A percentile compares a stretch with the other conserved stretches of the same genome.
These are phyloP conservation scores for Heritiera littoralis DNA, from an alignment of 345 rosid species.

Conservation along the genomic window DNA sequence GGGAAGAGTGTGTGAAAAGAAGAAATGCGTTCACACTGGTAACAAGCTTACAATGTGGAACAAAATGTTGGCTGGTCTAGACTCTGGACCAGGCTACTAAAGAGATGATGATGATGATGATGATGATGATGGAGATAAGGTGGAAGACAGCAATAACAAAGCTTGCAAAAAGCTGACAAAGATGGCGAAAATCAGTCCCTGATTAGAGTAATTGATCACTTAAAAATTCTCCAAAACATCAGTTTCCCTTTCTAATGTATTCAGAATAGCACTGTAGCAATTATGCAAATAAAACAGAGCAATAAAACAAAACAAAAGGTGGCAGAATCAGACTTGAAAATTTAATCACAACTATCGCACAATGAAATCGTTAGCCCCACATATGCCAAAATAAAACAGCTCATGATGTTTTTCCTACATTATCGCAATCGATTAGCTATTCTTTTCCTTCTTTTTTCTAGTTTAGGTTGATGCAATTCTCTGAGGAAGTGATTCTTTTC, in stretches of 20 bases:
- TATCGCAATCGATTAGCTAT: background rate
- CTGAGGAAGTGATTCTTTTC: background rate
- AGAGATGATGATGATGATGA: background rate
- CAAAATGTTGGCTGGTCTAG: slow-evolving; percentile 15
- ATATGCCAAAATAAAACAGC: too few species aligned
- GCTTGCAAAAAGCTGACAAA: background rate
- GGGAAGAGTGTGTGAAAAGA: background rate
- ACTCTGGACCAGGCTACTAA: slow-evolving; percentile 1
- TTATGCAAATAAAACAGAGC: too few species aligned
- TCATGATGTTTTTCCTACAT: background rate
- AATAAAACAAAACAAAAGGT: background rate
- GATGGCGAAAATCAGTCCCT: background rate
- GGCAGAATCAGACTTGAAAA: background rate
- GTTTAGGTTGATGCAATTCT: background rate
- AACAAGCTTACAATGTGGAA: background rate
- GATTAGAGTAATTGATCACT: background rate
- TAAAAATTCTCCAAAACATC: background rate
- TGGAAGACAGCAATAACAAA: background rate
- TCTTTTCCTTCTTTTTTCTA: background rate
- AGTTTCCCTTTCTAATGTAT: background rate
- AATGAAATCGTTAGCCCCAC: background rate
- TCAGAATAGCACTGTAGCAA: too few species aligned
- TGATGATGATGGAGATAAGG: background rate
- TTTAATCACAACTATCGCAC: background rate
- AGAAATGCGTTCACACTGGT: background rate